A percentile compares a stretch with the other conserved stretches of the same genome.
These are phyloP conservation scores for Fusarium vanettenii DNA, from an alignment of 2,329 filamentous ascomycete genomes.

Conservation along the genomic window DNA sequence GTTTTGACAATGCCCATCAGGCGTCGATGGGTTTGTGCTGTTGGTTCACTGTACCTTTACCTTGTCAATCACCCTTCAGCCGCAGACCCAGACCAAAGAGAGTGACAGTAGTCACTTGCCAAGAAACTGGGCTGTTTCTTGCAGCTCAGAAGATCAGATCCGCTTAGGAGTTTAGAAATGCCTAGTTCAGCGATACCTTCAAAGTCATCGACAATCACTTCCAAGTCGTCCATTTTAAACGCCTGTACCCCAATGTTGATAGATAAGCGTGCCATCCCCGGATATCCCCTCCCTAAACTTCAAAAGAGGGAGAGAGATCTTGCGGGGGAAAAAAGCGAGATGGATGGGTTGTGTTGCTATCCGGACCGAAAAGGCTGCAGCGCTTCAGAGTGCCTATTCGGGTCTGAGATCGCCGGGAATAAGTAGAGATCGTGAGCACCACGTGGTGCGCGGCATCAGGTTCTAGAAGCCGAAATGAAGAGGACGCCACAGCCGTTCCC, in stretches of 20 bases:
- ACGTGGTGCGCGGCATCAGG: neutral
- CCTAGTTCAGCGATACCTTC: neutral
- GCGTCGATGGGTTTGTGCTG: neutral
- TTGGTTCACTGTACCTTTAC: neutral
- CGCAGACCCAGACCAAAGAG: neutral
- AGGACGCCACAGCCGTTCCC: neutral
- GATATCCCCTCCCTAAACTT: neutral
- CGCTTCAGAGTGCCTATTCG: constrained; percentile 13
- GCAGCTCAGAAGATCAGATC: neutral
- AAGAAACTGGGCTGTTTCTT: neutral
- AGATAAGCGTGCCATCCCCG: neutral
- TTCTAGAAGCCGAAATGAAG: neutral
- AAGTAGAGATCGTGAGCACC: neutral
- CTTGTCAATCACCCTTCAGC: neutral
- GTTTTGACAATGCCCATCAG: neutral
- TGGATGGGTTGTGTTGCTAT: neutral
- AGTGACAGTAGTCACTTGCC: neutral
- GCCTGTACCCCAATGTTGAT: neutral
- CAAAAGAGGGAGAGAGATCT: neutral
- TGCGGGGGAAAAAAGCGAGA: neutral
- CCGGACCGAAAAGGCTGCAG: neutral
- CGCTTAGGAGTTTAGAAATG: neutral
- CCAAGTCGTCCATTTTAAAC: neutral
- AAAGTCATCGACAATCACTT: neutral
- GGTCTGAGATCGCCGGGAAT: neutral